Evolutionary conservation across 2,329 filamentous ascomycete genomes (phyloP).

Genomic region (Colletotrichum navitas): DNA sequence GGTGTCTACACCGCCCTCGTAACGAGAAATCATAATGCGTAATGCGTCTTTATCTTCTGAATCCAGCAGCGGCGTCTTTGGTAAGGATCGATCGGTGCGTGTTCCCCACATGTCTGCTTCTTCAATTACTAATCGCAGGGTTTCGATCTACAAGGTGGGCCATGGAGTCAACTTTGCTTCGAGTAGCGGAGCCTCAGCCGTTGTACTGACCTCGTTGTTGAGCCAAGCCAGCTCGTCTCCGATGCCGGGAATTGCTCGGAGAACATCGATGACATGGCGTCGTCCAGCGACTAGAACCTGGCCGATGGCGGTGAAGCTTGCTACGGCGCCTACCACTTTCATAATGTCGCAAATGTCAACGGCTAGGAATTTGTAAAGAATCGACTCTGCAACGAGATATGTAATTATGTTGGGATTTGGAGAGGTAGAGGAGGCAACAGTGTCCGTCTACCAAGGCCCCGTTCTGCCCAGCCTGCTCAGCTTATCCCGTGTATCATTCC

Average conservation of each 20-base stretch:
- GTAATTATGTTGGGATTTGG: too few species aligned
- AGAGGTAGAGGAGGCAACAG: neutral
- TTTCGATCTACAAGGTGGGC: neutral
- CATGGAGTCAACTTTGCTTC: neutral
- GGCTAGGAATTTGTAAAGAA: neutral
- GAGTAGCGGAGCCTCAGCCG: accelerated
- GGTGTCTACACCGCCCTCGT: too few species aligned
- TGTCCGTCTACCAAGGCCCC: too few species aligned
- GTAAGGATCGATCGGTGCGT: neutral
- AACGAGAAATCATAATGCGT: too few species aligned
- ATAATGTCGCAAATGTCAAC: neutral
- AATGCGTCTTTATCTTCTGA: too few species aligned
- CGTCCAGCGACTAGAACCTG: slow-evolving; percentile 20
- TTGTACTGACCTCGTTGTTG: slow-evolving; percentile 9
- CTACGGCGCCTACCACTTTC: slow-evolving; percentile 34
- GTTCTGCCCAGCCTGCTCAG: too few species aligned
- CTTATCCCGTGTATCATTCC: too few species aligned
- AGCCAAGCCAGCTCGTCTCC: slow-evolving; percentile 13
- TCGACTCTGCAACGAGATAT: neutral
- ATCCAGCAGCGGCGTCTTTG: neutral
- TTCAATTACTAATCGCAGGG: neutral
- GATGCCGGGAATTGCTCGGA: slow-evolving; percentile 20
- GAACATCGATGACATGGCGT: neutral
- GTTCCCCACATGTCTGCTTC: neutral
- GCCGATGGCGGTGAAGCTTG: slow-evolving; percentile 39